Conservation (phyloP, 129 eudicot genomes). For the Lactuca sativa region DNA sequence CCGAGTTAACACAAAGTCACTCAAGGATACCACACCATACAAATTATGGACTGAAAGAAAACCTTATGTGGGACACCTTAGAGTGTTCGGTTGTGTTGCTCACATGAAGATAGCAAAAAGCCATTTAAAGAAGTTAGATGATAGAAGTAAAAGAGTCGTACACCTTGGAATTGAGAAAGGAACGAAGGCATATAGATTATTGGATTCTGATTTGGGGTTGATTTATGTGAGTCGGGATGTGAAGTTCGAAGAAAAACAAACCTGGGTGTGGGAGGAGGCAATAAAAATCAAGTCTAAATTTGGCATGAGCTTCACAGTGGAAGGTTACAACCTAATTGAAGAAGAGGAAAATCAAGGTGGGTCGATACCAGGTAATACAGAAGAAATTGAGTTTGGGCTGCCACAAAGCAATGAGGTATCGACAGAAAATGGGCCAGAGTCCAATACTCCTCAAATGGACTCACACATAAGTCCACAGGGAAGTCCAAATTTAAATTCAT, state of each 20-base stretch:
- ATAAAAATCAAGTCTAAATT: background rate
- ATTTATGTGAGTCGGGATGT: background rate
- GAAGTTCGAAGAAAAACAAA: background rate
- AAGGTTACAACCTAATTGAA: background rate
- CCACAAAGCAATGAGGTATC: background rate
- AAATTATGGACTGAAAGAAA: background rate
- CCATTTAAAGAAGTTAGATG: background rate
- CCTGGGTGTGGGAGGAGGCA: background rate
- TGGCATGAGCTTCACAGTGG: background rate
- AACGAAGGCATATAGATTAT: too few relatives aligned
- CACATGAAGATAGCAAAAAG: background rate
- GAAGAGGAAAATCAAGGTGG: background rate
- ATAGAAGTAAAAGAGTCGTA: background rate
- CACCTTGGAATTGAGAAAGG: too few relatives aligned
- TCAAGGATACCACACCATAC: background rate
- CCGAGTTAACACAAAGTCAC: background rate
- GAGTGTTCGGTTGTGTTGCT: background rate
- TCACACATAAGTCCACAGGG: too few relatives aligned
- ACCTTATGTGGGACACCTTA: background rate
- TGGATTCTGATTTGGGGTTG: background rate
- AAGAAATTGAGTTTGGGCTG: too few relatives aligned
- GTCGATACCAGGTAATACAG: background rate
- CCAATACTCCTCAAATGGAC: too few relatives aligned
- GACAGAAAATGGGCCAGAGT: background rate
- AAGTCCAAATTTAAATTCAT: too few relatives aligned